These are phyloP conservation scores for Gaultheria prostrata DNA, from an alignment of 148 eudicot genomes.

Conservation along the genomic window DNA sequence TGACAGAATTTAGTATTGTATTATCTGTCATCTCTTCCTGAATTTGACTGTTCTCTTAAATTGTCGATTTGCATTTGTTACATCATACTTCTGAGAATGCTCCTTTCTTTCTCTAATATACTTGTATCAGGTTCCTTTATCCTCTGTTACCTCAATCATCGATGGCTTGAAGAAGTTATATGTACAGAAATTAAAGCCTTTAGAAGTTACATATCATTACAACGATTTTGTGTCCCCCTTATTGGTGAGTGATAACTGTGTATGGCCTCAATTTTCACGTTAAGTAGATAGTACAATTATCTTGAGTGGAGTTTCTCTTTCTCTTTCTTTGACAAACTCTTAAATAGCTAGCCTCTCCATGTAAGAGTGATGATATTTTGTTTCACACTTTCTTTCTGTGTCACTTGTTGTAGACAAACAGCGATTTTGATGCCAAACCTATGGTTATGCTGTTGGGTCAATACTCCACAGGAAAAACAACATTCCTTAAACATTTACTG, in stretches of 20 bases:
- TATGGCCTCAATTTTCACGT: neutral
- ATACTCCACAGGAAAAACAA: constrained; percentile 98
- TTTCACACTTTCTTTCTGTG: neutral
- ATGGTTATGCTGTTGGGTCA: constrained; percentile 99
- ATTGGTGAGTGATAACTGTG: constrained; percentile 54
- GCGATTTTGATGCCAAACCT: constrained; percentile 99
- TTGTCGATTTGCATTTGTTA: neutral
- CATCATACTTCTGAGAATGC: constrained; percentile 4
- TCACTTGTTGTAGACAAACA: constrained; percentile 49
- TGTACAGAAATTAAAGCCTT: constrained; percentile 83
- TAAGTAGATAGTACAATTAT: neutral
- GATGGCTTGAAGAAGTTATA: constrained; percentile 93
- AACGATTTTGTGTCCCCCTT: constrained; percentile 91
- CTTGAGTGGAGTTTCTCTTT: neutral
- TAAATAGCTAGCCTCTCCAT: neutral
- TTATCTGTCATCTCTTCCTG: neutral
- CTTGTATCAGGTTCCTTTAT: constrained; percentile 47
- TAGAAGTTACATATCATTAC: constrained; percentile 81
- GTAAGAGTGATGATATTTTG: neutral
- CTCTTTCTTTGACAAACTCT: neutral
- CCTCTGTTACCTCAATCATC: constrained; percentile 75
- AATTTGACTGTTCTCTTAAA: neutral
- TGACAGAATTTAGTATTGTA: neutral
- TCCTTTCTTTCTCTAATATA: neutral
- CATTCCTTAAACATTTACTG: constrained; percentile 90